Evolutionary conservation across 2,329 filamentous ascomycete species (phyloP), one percentile per base, ranked within the genome.

Genomic region (Alternaria panax): DNA sequence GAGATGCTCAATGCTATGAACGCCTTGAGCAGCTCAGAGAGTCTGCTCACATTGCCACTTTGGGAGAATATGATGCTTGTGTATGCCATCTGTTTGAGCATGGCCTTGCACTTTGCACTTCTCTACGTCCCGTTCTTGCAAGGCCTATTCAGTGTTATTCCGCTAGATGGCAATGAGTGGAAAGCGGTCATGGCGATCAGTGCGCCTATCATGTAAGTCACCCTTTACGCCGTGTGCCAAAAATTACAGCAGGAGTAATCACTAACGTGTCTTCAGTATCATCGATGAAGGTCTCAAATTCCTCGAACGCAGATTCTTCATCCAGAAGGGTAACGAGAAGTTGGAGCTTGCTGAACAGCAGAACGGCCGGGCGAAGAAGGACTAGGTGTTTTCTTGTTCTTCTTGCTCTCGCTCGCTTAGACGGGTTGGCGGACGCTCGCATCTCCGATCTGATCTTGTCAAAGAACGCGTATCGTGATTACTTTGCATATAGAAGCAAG

Each of bases 1-100:
- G 95, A 99, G 82, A 99, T 99, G 95, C 87, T 99, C 77, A 99
- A 99, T 81, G 95, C 95, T 70, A 94, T 98, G 90, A 99, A 99
- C 76, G 95, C 94, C 0, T 86, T 99, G 30, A 97, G 93, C 2
- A 97, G 93, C 1, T 96, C 92, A 79, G 95, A 99, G 80, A 96
- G 92, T 16, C 88, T 99, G 12, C 81, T 99, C 56, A 97, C 93
- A 2, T 87, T 99, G 63, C 94, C 93, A 9, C 84, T 99, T n/a
- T 97, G 94, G 94, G 88, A 94, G 76, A 99, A 99, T 82, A 95
- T 97, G 90, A 95, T 97, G 86, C 89, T 99, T 18, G 92, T 99
- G 55, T 97, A 96, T 72, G 96, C 95, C 63, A 97, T 99, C 75
- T 84, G 86, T 11, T 83, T 99, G 64, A 96, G 92, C 38, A 99